Conservation (phyloP, 305 asterid genomes). For the Salvia sclarea region DNA sequence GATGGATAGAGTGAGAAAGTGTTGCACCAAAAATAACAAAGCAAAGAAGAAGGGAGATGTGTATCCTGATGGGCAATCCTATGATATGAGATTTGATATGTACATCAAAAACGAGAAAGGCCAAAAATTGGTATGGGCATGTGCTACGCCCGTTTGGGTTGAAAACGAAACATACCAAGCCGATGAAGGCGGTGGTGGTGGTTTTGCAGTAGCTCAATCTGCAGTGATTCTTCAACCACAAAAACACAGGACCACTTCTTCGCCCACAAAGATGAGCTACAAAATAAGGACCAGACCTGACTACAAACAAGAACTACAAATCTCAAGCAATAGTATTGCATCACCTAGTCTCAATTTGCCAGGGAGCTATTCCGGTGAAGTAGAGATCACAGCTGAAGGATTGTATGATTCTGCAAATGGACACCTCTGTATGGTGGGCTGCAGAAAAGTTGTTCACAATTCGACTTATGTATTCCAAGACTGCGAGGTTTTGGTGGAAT, state of each 20-base stretch:
- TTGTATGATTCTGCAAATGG: constrained; percentile 52
- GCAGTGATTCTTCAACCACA: no score
- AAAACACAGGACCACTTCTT: neutral
- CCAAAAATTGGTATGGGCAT: constrained; percentile 40
- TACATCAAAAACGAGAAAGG: constrained; percentile 32
- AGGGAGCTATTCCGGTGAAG: neutral
- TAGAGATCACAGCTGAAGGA: constrained; percentile 66
- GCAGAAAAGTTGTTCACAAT: constrained; percentile 40
- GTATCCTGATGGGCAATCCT: constrained; percentile 47
- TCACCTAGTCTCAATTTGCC: constrained; percentile 9
- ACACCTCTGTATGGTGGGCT: constrained; percentile 70
- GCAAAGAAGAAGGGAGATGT: constrained; percentile 23
- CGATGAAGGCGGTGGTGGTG: no score
- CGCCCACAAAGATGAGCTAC: constrained; percentile 52
- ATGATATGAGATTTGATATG: constrained; percentile 54
- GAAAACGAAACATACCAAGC: constrained; percentile 20
- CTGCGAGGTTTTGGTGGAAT: constrained; percentile 54
- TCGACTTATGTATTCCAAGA: constrained; percentile 29
- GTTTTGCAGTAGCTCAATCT: no score
- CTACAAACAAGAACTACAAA: no score
- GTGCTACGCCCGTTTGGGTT: constrained; percentile 42
- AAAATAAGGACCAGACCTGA: constrained; percentile 33
- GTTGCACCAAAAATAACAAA: constrained; percentile 34
- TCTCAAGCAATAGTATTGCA: neutral
- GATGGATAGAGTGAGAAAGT: constrained; percentile 36